Percentiles rank a stretch among this genome's conserved stretches.
Conservation (phyloP, 352 stramenopile genomes). For the Phytophthora macrochlamydospora region DNA sequence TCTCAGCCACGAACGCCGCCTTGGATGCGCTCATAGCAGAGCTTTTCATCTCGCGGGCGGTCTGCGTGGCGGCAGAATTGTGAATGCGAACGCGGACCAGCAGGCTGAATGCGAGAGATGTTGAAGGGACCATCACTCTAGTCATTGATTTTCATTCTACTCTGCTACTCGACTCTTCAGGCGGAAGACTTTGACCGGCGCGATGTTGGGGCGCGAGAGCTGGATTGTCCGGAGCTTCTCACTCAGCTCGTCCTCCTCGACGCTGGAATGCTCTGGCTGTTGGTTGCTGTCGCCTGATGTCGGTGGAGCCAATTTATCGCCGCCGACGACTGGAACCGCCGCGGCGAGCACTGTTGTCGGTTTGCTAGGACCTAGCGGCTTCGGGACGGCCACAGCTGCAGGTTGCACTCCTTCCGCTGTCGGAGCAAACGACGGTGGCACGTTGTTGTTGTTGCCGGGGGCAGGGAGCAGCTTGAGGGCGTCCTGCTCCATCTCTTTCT, state of each 20-base stretch:
- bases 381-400: slow-evolving; percentile 7
- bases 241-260: slow-evolving; percentile 56
- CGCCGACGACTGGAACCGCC: neutral
- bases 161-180: slow-evolving; percentile 8
- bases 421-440: slow-evolving; percentile 2
- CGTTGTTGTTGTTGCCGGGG: slow-evolving; percentile 11
- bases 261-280: slow-evolving; percentile 32
- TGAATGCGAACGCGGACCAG: slow-evolving; percentile 4
- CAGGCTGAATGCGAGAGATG: slow-evolving; percentile 1
- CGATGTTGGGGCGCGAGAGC: slow-evolving; percentile 61
- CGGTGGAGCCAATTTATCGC: slow-evolving; percentile 18
- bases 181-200: slow-evolving; percentile 51
- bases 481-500: slow-evolving; percentile 50
- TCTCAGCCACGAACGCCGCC: slow-evolving; percentile 32
- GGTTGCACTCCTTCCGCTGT: slow-evolving; percentile 12
- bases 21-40: slow-evolving; percentile 20
- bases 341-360: slow-evolving; percentile 8
- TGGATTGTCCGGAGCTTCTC: slow-evolving; percentile 75
- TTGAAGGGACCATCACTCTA: slow-evolving; percentile 1
- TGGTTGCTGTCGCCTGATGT: slow-evolving; percentile 12
- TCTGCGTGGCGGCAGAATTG: slow-evolving; percentile 9
- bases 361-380: slow-evolving; percentile 12
- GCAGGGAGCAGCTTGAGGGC: slow-evolving; percentile 30
- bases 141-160: neutral
- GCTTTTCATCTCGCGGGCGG: slow-evolving; percentile 3